Conservation (phyloP, 2,329 filamentous ascomycete species). For the Penicillium olsonii region DNA sequence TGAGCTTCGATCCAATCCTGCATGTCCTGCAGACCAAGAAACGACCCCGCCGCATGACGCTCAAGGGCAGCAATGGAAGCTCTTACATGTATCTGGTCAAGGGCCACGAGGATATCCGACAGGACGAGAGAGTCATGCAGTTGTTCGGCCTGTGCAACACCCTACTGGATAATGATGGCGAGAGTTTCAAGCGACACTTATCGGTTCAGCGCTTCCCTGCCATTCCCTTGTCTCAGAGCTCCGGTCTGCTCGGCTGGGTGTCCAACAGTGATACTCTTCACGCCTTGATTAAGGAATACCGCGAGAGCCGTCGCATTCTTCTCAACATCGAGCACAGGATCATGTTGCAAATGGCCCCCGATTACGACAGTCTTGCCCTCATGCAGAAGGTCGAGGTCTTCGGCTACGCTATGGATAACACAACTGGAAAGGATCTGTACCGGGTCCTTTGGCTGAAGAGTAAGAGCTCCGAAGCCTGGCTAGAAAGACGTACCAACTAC, state of each 20-base stretch:
- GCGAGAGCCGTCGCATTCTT: conserved; percentile 93
- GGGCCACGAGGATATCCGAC: conserved; percentile 98
- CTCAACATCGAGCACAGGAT: conserved; percentile 99
- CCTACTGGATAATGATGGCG: conserved; percentile 85
- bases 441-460: conserved; percentile 98
- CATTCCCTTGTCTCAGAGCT: conserved; percentile 96
- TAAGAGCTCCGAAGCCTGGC: conserved; percentile 96
- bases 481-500: conserved; percentile 97
- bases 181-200: conserved; percentile 95
- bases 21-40: conserved; percentile 97
- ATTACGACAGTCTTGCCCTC: conserved; percentile 96
- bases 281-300: conserved; percentile 94
- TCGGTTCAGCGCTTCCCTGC: conserved; percentile 95
- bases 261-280: conserved; percentile 97
- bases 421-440: conserved; percentile 96
- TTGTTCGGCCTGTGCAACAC: conserved; percentile 98
- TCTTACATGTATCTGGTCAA: conserved; percentile 90
- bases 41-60: conserved; percentile 82
- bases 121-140: conserved; percentile 99
- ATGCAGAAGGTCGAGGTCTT: conserved; percentile 99
- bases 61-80: conserved; percentile 84
- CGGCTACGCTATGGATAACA: conserved; percentile 98
- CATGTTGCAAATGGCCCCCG: conserved; percentile 99
- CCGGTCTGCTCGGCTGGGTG: conserved; percentile 92
- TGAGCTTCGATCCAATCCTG: conserved; percentile 85